Base-by-base conservation (phyloP, 2,329 filamentous ascomycete genomes). In the Emergomyces africanus region DNA sequence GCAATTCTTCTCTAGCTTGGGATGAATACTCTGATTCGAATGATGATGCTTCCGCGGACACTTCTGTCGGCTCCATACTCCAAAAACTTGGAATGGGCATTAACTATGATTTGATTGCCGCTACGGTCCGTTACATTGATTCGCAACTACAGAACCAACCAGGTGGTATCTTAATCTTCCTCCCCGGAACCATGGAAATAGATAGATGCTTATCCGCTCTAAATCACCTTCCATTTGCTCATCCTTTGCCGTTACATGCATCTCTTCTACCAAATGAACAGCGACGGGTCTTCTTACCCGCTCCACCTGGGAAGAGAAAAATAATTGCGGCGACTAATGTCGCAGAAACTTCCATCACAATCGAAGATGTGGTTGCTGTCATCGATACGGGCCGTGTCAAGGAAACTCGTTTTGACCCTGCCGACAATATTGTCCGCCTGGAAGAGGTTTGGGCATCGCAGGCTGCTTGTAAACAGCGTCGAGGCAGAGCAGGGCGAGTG, bases 271-370 rank as follows among this genome's bases (percentile, higher is more conserved):
- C 92, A 10, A 81, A 81, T 1, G 92, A 97, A 66, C 94, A 99
- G 72, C 87, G 88, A 61, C 82, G 84, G 28, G 94, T 99, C 0
- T 99, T 99, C 70, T 80, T 83, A 33, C 79, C 80, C 15, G 77
- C 94, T 4, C 91, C 92, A 0, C 71, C 76, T 2, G 90, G 90
- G 0, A 91, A 89, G 73, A 82, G 94, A 41, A 99, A 99, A 74
- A 83, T 99, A 14, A 88, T 99, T 39, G 89, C 92, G 6, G 89
- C 94, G 0, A 99, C 94, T 50, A 99, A 99, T 67, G 92, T 99
- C 2, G 94, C 94, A 1, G 94, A 99, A 72, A 99, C 94, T 0
- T 97, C 94, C 1, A 97, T 99, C 70, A 99, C 94, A 0, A 99
- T 99, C 61, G 91, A 96, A 69, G 94, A 99, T 69, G 89, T 99